Evolutionary conservation across 176 grass and related monocot species (phyloP), one percentile per base, ranked within the genome.

Genomic region (Cocos nucifera): DNA sequence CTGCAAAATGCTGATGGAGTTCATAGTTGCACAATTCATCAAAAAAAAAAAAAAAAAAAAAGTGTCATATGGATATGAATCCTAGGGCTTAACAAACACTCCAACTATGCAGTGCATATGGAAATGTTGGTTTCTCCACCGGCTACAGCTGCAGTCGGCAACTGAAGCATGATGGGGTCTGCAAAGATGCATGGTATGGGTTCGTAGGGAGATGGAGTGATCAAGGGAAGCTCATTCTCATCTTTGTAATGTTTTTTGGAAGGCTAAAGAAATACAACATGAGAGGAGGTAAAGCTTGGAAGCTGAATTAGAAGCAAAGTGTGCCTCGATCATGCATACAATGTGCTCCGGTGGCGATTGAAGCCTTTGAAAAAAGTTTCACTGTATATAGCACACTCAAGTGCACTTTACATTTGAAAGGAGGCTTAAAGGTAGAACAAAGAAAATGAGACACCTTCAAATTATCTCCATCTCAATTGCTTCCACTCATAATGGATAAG

Each of bases 231-330:
- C 63, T 75, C 6, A 19, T 80, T 19, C 72, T 82, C 17, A 87
- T 90, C 44, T 75, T 24, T 16, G 80, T 87, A 68, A 90, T 96
- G 86, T 0, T 96, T 39, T 82, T 87, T 27, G 90, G 90, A 30
- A 82, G 74, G 83, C 75, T 95, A n/a, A 90, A 90, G 70, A 95
- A 75, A 65, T 95, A 84, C 39, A 84, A 53, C 58, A 68, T 58
- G 56, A 19, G 17, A 64, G 79, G 77, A 29, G 78, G 81, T 39
- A 77, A 35, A 35, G 57, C 23, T 19, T 85, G 81, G 89, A 85
- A 66, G 51, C 64, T 85, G 30, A 35, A 35, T 35, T 35, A 35
- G 30, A 35, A 35, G 30, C 8, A 35, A 2, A 27, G 30, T 35
- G 1, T 9, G 30, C 6, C 29, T 35, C 30, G 0, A 23, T 21